Evolutionary conservation across 225 moss, liverwort and hornwort genomes (phyloP).

Genomic region (Climacium dendroides): DNA sequence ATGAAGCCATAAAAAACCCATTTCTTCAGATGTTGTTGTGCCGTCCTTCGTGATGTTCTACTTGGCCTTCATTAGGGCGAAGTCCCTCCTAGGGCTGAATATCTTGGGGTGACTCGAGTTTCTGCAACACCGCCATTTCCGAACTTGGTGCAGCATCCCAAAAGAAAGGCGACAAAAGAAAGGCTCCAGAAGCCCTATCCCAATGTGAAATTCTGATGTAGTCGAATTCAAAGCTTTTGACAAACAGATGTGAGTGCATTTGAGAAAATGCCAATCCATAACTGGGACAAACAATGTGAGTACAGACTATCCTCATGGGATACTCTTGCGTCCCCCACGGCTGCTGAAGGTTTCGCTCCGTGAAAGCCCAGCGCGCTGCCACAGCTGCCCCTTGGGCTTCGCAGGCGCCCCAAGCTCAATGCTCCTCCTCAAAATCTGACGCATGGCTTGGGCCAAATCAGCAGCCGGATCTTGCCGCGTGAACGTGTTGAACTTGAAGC

Average conservation of each 20-base stretch:
- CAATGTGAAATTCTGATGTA: background rate
- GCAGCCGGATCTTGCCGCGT: constrained; percentile 43
- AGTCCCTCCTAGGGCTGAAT: background rate
- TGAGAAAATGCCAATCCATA: background rate
- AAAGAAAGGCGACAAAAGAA: background rate
- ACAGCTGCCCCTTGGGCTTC: constrained; percentile 27
- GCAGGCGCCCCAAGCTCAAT: constrained; percentile 21
- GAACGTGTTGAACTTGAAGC: constrained; percentile 38
- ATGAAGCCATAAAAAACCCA: background rate
- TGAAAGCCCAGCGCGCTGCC: constrained; percentile 39
- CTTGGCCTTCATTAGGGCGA: background rate
- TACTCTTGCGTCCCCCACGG: constrained; percentile 27
- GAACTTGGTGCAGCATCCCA: background rate
- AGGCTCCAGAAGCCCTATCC: background rate
- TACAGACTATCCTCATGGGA: background rate
- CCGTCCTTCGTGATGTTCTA: background rate
- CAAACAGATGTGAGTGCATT: background rate
- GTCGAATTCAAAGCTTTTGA: background rate
- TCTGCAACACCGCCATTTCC: background rate
- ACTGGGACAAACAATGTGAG: background rate
- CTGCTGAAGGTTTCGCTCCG: constrained; percentile 42
- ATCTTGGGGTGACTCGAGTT: background rate
- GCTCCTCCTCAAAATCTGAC: constrained; percentile 27
- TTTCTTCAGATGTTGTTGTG: background rate
- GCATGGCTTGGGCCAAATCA: constrained; percentile 38